Base-by-base conservation (phyloP, 768 basidiomycete species). In the Mrakia frigida region DNA sequence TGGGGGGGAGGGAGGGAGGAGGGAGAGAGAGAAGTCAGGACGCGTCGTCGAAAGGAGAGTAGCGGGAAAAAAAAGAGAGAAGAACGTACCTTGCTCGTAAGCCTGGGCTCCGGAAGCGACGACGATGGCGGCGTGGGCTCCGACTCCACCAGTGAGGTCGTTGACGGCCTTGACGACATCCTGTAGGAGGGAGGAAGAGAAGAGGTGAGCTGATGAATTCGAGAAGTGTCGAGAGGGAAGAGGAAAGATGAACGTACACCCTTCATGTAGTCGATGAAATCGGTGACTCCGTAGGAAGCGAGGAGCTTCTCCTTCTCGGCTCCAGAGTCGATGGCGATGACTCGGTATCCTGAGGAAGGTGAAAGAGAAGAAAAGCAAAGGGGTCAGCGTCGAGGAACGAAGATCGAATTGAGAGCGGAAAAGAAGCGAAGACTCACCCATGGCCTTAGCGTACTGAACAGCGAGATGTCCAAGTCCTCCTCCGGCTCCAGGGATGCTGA, bases 311-410 rank as follows among this genome's bases (percentile, higher is more conserved):
- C 85, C 85, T 93, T 94, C 77, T 90, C 89, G 10, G 84, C 88
- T 23, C 92, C 91, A 3, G 89, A 89, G 80, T 94, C 93, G 80
- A 94, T 86, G 4, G 91, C 93, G 75, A 94, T 88, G 13, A 93
- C 91, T 31, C 89, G 88, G 69, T 91, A 87, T 6, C 72, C 72
- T 70, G 33, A 50, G 18, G 18, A 18, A 41, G 43, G 33, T 23
- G 68, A 43, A 23, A 10, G 1, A 10, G 21, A 41, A 35, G 43
- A 70, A 23, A n/a, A n/a, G n/a, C n/a, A n/a, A n/a, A n/a, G n/a
- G n/a, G n/a, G 43, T 43, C 41, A 70, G 68, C 59, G 43, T 50
- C n/a, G 33, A 11, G 41, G 18, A 23, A 23, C 23, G 41, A 41
- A 70, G 69, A n/a, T 21, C 46, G 18, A 6, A 50, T 18, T 69